A percentile compares a stretch with the other conserved stretches of the same genome.
phyloP scores from a whole-genome alignment of 306 rosid species.

The Ormosia semicastrata region DNA sequence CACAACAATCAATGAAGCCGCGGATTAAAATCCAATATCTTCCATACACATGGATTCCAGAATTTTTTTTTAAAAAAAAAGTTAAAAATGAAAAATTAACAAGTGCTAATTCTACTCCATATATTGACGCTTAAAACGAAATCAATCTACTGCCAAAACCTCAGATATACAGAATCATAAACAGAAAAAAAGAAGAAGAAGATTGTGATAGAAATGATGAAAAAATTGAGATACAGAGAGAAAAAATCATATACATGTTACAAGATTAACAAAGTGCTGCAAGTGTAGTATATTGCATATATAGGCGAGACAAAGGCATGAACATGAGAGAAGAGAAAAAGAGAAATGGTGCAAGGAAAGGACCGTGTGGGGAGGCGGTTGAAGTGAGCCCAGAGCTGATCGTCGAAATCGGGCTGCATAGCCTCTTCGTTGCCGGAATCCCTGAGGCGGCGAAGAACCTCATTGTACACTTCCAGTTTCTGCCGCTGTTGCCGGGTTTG shows the following conservation, averaged over 20 bases:
- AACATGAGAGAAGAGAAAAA: not conserved
- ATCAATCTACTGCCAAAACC: constrained; percentile 18
- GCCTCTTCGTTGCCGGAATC: constrained; percentile 66
- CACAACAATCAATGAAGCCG: not conserved
- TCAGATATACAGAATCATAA: not conserved
- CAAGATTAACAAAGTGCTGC: not conserved
- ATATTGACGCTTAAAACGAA: not conserved
- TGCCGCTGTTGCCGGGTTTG: constrained; percentile 64
- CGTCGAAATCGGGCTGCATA: constrained; percentile 73
- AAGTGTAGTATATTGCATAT: not conserved
- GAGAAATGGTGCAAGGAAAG: constrained; percentile 32
- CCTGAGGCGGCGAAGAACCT: constrained; percentile 86
- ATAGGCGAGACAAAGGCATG: not conserved
- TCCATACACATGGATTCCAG: not conserved
- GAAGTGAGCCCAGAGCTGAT: constrained; percentile 91
- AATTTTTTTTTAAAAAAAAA: too few relatives aligned
- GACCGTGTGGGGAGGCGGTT: constrained; percentile 97
- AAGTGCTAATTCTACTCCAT: not conserved
- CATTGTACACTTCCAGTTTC: constrained; percentile 81
- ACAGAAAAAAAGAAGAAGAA: not conserved
- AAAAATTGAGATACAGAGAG: not conserved
- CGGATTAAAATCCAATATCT: not conserved
- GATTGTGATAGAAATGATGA: not conserved
- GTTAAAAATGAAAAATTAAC: not conserved
- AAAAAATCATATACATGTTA: not conserved